Evolutionary conservation across 2,329 filamentous ascomycete genomes (phyloP), one percentile per base, ranked within the genome.

Genomic region (Pseudonectria buxi): DNA sequence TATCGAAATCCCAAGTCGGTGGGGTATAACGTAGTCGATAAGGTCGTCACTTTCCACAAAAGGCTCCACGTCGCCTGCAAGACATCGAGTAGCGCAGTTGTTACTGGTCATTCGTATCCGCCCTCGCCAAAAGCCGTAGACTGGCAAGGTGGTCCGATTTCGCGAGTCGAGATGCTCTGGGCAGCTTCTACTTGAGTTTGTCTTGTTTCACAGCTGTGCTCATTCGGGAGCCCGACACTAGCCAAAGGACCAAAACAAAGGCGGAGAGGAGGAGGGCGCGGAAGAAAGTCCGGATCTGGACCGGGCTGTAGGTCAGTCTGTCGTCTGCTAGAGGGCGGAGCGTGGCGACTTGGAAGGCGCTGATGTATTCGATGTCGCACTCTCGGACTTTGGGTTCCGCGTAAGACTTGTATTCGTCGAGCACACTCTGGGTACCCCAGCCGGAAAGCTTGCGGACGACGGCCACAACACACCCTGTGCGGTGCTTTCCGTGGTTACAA

Each of bases 401-500:
- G 47, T 80, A 89, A 1, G 66, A 64, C 43, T 71, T 67, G 64
- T 94, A 95, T 59, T 95, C 89, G 33, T 76, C 69, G 25, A 92
- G 59, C 25, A 85, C 75, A 12, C 67, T 64, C 2, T 71, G 58
- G 2, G 78, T 57, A 13, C 77, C 65, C 79, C 84, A 86, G 11
- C 83, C 78, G 11, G 78, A 74, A 10, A 85, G 63, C 56, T 84
- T 86, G 44, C 88, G 80, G 43, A 94, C 72, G 38, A 84, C 80
- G 13, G 79, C 89, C 32, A 89, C 74, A n/a, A 92, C 82, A 54
- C 88, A 95, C 14, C 89, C 89, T 13, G 89, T 95, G 39, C 89
- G 83, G 56, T 95, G 89, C 73, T 86, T 92, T 56, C 89, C 89
- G 49, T 94, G 89, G 56, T 95, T 95, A 71, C 89, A 95, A 60